Evolutionary conservation across 164 flowering plant genomes (phyloP).

Genomic region (Liriodendron chinense): DNA sequence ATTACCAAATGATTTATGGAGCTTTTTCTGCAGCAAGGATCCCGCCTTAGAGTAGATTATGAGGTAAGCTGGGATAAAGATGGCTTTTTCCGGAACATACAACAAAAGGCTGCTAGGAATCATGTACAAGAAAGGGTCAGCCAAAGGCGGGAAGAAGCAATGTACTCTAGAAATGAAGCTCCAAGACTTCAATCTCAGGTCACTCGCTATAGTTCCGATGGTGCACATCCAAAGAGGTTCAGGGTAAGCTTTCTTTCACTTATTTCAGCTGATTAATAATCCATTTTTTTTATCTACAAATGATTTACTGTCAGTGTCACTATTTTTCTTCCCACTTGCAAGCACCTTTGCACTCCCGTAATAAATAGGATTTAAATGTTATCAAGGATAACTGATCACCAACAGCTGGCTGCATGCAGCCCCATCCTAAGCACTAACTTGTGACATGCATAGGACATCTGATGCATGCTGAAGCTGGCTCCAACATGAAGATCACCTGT

Average conservation of each 20-base stretch:
- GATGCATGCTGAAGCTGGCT: too few species aligned
- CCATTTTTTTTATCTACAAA: background rate
- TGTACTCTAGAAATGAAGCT: constrained; percentile 40
- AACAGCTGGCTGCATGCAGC: too few species aligned
- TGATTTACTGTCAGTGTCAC: background rate
- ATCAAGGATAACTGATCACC: too few species aligned
- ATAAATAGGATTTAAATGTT: too few species aligned
- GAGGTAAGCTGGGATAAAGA: constrained; percentile 81
- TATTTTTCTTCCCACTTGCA: background rate
- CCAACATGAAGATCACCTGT: too few species aligned
- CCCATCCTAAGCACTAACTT: too few species aligned
- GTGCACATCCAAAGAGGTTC: constrained; percentile 56
- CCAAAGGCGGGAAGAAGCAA: constrained; percentile 23
- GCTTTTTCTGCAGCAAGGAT: constrained; percentile 66
- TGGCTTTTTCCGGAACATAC: constrained; percentile 47
- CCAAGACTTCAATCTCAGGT: constrained; percentile 32
- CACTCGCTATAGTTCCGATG: constrained; percentile 36
- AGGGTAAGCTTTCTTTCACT: constrained; percentile 40
- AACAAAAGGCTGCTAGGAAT: constrained; percentile 29
- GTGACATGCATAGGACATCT: too few species aligned
- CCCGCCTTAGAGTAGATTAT: constrained; percentile 80
- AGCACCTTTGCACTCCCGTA: too few species aligned
- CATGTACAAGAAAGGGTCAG: constrained; percentile 36
- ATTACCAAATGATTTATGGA: constrained; percentile 5
- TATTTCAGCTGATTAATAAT: background rate